phyloP scores from a whole-genome alignment of 768 basidiomycete genomes.

The Krasilnikovozyma curviuscula region DNA sequence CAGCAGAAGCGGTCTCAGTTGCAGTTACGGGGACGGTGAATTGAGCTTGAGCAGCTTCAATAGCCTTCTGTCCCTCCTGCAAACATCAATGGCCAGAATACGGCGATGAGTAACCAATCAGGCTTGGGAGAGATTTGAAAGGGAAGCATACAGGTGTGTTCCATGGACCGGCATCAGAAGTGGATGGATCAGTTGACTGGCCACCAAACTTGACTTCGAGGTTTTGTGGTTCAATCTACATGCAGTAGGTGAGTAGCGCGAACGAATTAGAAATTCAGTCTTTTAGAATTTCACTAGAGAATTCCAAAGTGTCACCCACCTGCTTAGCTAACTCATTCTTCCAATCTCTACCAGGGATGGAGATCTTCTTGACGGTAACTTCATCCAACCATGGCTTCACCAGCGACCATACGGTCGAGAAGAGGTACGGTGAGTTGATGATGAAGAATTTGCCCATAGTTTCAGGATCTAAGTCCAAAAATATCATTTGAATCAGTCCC shows the following conservation, averaged over 20 bases:
- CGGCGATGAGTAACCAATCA: too few relatives aligned
- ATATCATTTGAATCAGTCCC: not conserved
- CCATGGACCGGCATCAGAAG: constrained; percentile 83
- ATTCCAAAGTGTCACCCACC: too few relatives aligned
- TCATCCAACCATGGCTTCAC: constrained; percentile 89
- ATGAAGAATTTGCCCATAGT: constrained; percentile 93
- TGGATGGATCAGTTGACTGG: constrained; percentile 58
- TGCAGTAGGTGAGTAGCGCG: constrained; percentile 54
- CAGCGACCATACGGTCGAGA: constrained; percentile 67
- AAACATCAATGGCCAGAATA: too few relatives aligned
- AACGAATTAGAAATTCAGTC: too few relatives aligned
- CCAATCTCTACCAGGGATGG: constrained; percentile 61
- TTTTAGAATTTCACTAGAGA: too few relatives aligned
- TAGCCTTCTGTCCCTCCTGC: too few relatives aligned
- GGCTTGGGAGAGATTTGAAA: constrained; percentile 1
- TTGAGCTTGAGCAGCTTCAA: too few relatives aligned
- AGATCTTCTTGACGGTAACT: constrained; percentile 87
- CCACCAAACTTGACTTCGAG: constrained; percentile 76
- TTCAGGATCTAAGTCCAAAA: constrained; percentile 21
- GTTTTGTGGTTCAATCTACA: constrained; percentile 68
- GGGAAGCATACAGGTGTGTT: constrained; percentile 27
- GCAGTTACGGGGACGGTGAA: too few relatives aligned
- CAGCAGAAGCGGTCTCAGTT: too few relatives aligned
- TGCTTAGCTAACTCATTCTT: too few relatives aligned
- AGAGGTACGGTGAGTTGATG: constrained; percentile 54